Base-by-base conservation (phyloP, 1,284 basidiomycete species). In the Pyrrhoderma noxium region DNA sequence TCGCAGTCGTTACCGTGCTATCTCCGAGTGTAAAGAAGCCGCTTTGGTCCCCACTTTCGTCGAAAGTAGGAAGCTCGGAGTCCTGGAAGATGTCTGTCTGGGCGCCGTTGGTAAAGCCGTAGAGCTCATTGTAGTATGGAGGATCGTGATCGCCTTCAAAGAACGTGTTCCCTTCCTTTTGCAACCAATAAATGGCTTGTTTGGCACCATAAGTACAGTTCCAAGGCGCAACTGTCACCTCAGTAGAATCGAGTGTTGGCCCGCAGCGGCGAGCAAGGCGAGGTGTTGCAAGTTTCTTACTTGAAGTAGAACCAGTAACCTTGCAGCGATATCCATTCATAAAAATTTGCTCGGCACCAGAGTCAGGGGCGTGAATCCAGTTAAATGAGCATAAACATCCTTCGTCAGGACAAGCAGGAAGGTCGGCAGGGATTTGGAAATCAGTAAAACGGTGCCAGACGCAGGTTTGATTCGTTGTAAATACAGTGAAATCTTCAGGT, bases 271-370 rank as follows among this genome's bases (percentile, higher is more conserved):
- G 71, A 35, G 81, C 61, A 13, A 80, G 61, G 56, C 76, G 64
- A 31, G 82, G 67, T 23, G 70, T 69, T 3, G 77, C 78, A 22
- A 85, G 61, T 0, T 73, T 64, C 1, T 75, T 70, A 5, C 59
- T 70, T n/a, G 79, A 78, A 4, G 68, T 74, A 0, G 79, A 68
- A 42, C 74, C 73, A 1, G 78, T 77, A 41, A 89, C 68, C 44
- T 76, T 74, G 70, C 87, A 89, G 58, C 79, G 76, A 74, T 88
- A 89, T 21, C 79, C 79, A 47, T 76, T 84, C 80, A 87, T 85
- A 68, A 85, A 89, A 57, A 75, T 75, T 58, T 77, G 73, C 59
- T 72, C 69, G 11, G 67, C 56, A 36, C 75, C 74, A 31, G 69
- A 70, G 53, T 76, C 67, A 5, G 66, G 58, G 1, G 71, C 71